Conservation (phyloP, 2,329 filamentous ascomycete genomes). For the Botrytis elliptica region DNA sequence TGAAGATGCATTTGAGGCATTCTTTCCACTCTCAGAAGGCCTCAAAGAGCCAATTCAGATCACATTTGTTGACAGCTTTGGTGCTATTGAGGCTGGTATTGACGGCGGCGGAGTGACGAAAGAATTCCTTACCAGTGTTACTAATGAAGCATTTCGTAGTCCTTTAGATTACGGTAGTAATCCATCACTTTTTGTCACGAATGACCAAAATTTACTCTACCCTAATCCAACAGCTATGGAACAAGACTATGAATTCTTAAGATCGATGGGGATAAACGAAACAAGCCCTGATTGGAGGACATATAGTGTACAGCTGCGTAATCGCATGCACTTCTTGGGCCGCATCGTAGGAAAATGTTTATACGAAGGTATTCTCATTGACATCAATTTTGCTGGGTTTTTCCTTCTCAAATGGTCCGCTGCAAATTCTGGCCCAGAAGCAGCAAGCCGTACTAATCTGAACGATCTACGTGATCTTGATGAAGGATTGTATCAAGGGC, state of each 20-base stretch:
- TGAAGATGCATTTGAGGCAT: constrained; percentile 79
- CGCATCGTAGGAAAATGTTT: constrained; percentile 93
- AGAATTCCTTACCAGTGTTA: constrained; percentile 89
- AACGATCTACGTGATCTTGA: constrained; percentile 94
- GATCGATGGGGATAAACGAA: constrained; percentile 51
- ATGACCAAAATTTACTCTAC: constrained; percentile 81
- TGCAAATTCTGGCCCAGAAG: constrained; percentile 64
- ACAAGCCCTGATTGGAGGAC: constrained; percentile 56
- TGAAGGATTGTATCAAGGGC: constrained; percentile 83
- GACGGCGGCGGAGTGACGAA: constrained; percentile 97
- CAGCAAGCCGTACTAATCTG: constrained; percentile 82
- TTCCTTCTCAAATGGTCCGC: constrained; percentile 95
- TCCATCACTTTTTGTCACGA: constrained; percentile 73
- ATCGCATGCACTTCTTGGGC: constrained; percentile 85
- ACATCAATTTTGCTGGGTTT: constrained; percentile 90
- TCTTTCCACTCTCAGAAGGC: constrained; percentile 76
- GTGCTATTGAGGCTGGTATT: constrained; percentile 84
- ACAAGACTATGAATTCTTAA: constrained; percentile 60
- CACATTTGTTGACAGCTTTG: constrained; percentile 90
- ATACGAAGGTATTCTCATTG: constrained; percentile 93
- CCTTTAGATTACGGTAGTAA: constrained; percentile 42
- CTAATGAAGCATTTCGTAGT: constrained; percentile 72
- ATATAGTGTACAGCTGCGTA: constrained; percentile 59
- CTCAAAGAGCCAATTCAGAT: constrained; percentile 96
- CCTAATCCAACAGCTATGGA: constrained; percentile 81